A percentile compares a stretch with the other conserved stretches of the same genome.
phyloP scores from a whole-genome alignment of 1,284 basidiomycete genomes.

The Cryptococcus jaspeensis region DNA sequence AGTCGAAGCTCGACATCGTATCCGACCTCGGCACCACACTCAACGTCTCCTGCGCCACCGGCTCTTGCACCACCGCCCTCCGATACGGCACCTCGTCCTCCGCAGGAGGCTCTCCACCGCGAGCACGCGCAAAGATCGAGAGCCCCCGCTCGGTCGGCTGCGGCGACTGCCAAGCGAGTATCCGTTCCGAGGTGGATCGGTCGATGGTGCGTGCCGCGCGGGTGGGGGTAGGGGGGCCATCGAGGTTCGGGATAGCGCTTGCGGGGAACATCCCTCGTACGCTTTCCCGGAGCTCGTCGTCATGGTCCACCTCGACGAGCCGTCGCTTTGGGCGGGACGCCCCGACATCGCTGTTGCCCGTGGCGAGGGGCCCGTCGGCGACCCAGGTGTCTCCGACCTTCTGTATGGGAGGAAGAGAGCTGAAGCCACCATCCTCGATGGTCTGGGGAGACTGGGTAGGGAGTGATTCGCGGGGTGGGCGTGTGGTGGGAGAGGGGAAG shows the following conservation, averaged over 20 bases:
- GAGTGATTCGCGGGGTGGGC: conserved; percentile 1
- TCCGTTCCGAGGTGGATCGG: conserved; percentile 19
- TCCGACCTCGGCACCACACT: conserved; percentile 17
- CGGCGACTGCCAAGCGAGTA: conserved; percentile 38
- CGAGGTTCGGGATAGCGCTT: background rate
- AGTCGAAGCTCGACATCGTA: conserved; percentile 38
- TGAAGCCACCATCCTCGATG: conserved; percentile 3
- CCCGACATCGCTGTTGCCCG: conserved; percentile 11
- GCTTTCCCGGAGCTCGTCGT: conserved; percentile 24
- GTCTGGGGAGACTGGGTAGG: conserved; percentile 15
- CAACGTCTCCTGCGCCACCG: too few relatives aligned
- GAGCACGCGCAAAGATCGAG: conserved; percentile 29
- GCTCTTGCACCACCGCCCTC: too few relatives aligned
- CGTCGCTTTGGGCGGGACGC: background rate
- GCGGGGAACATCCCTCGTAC: conserved; percentile 39
- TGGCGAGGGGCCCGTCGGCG: conserved; percentile 26
- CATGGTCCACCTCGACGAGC: background rate
- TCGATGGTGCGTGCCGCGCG: conserved; percentile 1
- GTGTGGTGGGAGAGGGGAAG: conserved; percentile 1
- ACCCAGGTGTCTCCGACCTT: conserved; percentile 47
- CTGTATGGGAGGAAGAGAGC: conserved; percentile 34
- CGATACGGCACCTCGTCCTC: too few relatives aligned
- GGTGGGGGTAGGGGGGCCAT: background rate
- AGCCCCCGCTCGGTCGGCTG: conserved; percentile 18
- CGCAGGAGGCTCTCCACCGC: conserved; percentile 16